Evolutionary conservation across 164 flowering plant species (phyloP), one percentile per base, ranked within the genome.

Genomic region (Pachysandra terminalis): DNA sequence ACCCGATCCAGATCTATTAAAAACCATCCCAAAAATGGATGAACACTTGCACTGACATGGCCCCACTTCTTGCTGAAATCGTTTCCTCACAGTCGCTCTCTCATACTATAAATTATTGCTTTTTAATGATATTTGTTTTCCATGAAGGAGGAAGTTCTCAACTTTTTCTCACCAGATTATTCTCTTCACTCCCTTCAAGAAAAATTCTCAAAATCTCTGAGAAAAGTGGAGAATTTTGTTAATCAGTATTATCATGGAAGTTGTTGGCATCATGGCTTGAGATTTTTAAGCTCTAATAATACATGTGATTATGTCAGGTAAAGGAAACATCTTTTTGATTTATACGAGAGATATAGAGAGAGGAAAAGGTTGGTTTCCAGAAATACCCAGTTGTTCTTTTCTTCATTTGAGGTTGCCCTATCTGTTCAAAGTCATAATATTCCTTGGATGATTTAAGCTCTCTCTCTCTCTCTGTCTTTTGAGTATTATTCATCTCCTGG

Each of bases 271-370:
- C 68, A 64, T 2, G 15, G 49, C 45, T 61, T 61, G 37, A 51
- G 45, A 35, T 37, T 64, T 13, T 27, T 17, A n/a, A 28, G 24
- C 21, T 64, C 37, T 64, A 49, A n/a, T n/a, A n/a, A 40, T 56
- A 25, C 74, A 75, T 72, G 78, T 78, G 78, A 61, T 32, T 54
- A 65, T 76, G 79, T 68, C 82, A 71, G 79, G 68, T 65, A 66
- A 69, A 71, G 65, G 67, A 60, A 64, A 56, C 58, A 22, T 49
- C 14, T 15, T 15, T 5, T 3, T 10, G 15, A 56, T 23, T 22
- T 19, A 64, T 61, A 64, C 19, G 57, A 45, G 51, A 12, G 14
- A 45, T 1, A 45, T 5, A 32, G n/a, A 32, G 7, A 32, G 37
- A 7, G 37, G 37, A 32, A 7, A 32, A 7, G 7, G 37, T 32